Percentiles rank a stretch among this genome's conserved stretches.
phyloP scores from a whole-genome alignment of 2,329 filamentous ascomycete species.

The Calycina herbarum region DNA sequence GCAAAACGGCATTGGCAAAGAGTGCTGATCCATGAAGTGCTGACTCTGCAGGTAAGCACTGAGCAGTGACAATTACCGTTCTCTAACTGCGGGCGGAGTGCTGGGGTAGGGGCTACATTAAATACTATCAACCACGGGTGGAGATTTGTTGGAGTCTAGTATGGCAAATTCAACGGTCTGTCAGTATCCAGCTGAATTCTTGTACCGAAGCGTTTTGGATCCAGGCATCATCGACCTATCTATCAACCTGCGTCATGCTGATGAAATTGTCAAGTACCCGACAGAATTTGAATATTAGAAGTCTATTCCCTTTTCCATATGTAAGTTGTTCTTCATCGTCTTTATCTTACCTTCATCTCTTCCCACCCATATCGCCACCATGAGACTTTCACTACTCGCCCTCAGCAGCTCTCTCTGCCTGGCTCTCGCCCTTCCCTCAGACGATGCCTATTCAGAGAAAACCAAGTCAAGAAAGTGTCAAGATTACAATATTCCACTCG shows the following conservation, averaged over 20 bases:
- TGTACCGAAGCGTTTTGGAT: background rate
- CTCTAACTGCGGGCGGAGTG: background rate
- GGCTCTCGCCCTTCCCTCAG: background rate
- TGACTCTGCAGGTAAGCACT: slow-evolving; percentile 1
- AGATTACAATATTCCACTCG: slow-evolving; percentile 13
- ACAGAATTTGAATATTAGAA: background rate
- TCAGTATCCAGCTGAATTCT: background rate
- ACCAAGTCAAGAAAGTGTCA: slow-evolving; percentile 6
- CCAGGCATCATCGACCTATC: too few species aligned
- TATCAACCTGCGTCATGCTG: too few species aligned
- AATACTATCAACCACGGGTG: background rate
- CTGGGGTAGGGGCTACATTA: background rate
- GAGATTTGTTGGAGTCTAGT: background rate
- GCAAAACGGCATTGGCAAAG: background rate
- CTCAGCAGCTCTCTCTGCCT: slow-evolving; percentile 4
- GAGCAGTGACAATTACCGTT: background rate
- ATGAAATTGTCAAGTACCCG: too few species aligned
- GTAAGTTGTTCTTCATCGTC: background rate
- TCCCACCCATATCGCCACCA: background rate
- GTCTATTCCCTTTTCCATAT: background rate
- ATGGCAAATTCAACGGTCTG: background rate
- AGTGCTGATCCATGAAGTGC: background rate
- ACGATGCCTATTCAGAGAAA: background rate
- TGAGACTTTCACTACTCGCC: background rate
- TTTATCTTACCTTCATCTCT: background rate